Percentiles rank a stretch among this genome's conserved stretches.
Conservation (phyloP, 495 filamentous ascomycete species). For the Aspergillus steynii region DNA sequence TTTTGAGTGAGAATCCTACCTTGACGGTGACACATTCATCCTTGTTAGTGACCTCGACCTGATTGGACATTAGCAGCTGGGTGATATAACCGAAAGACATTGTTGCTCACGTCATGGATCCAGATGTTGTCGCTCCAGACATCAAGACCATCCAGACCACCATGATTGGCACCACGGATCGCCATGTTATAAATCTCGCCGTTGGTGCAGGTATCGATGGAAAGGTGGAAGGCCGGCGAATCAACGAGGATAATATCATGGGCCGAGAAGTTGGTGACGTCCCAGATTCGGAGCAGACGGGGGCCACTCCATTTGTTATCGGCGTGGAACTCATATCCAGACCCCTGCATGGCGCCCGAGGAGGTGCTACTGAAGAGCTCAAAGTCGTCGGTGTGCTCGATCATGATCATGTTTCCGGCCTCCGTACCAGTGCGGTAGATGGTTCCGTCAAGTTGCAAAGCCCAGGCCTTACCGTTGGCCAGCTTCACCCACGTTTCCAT, state of each 20-base stretch:
- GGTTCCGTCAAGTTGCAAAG: conserved; percentile 51
- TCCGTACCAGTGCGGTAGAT: conserved; percentile 46
- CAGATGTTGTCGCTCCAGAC: conserved; percentile 51
- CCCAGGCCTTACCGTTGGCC: conserved; percentile 38
- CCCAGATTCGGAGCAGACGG: conserved; percentile 42
- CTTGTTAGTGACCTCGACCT: conserved; percentile 56
- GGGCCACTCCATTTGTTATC: conserved; percentile 24
- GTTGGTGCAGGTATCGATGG: conserved; percentile 47
- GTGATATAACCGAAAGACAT: neutral
- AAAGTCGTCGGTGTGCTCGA: conserved; percentile 50
- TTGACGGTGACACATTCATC: conserved; percentile 58
- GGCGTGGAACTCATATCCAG: conserved; percentile 46
- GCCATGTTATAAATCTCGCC: conserved; percentile 55
- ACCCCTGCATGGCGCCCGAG: conserved; percentile 52
- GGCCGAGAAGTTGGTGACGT: conserved; percentile 47
- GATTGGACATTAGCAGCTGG: conserved; percentile 18
- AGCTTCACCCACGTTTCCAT: conserved; percentile 38
- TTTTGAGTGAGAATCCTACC: conserved; percentile 16
- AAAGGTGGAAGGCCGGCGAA: conserved; percentile 50
- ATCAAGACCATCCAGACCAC: conserved; percentile 54
- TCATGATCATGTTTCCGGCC: conserved; percentile 52
- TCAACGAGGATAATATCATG: conserved; percentile 55
- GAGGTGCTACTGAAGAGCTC: conserved; percentile 51
- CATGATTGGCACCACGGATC: conserved; percentile 50
- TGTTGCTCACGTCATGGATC: conserved; percentile 47